Base-by-base conservation (phyloP, 768 basidiomycete genomes). In the Pulveroboletus frians region DNA sequence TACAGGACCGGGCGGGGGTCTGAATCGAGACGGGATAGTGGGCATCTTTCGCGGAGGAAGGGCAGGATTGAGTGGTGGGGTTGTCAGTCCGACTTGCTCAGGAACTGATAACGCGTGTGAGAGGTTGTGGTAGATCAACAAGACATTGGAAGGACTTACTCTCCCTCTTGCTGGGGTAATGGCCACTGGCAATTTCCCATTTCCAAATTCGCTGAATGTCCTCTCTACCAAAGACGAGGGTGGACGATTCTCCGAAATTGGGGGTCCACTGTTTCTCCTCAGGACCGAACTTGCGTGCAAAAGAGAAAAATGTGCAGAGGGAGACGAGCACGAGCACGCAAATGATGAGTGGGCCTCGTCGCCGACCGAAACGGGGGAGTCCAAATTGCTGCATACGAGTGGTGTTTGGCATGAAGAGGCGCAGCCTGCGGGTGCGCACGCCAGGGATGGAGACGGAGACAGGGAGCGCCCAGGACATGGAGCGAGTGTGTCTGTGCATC, bases 141-240 rank as follows among this genome's bases (percentile, higher is more conserved):
- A 5, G 30, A 17, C 1, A 41, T 9, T 44, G 5, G 9, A 20
- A 48, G 29, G 47, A 76, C 88, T 62, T 68, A 92, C 93, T 79
- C 58, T 76, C 75, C 49, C 80, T 76, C 46, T 79, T 76, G 69
- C 89, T 93, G 9, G 95, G 95, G 73, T 92, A 92, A 70, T 96
- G 93, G 1, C 96, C 96, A 54, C 90, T 89, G 29, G 81, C 73
- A 49, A 98, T 78, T 70, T 99, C 95, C 93, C 93, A 98, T 52
- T 84, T 75, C 94, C 94, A 98, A 67, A 99, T 89, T 49, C 85
- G 77, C 60, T 87, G 88, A 36, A 96, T 64, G 61, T 97, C 92
- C 49, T 87, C 81, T 41, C 84, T 75, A 49, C 75, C 74, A 61
- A 79, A 92, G 31, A 92, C 80, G 26, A 92, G 76, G 9, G 90